Conservation (phyloP, 805 yeast genomes). For the Candida anglica region DNA sequence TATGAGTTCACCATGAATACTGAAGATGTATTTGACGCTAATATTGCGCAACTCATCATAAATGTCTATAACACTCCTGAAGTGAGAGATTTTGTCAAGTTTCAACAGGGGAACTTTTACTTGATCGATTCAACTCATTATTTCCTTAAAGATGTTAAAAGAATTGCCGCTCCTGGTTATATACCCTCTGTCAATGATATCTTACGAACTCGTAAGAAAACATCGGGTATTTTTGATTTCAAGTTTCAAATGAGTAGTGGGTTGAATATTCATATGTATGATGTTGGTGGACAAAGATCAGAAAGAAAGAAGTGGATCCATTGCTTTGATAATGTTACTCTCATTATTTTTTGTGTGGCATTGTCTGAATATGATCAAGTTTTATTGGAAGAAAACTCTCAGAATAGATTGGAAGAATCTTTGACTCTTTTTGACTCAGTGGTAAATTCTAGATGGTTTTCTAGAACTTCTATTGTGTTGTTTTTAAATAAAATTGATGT, state of each 20-base stretch:
- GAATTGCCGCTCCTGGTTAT: conserved; percentile 59
- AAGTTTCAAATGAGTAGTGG: conserved; percentile 66
- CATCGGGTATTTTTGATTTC: conserved; percentile 88
- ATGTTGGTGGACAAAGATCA: conserved; percentile 94
- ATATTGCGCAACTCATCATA: conserved; percentile 45
- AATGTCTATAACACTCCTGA: conserved; percentile 54
- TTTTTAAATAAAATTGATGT: conserved; percentile 89
- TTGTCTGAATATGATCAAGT: conserved; percentile 88
- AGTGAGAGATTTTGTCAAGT: conserved; percentile 53
- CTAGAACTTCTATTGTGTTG: conserved; percentile 78
- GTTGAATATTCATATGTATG: conserved; percentile 47
- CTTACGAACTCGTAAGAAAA: conserved; percentile 82
- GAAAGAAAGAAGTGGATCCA: conserved; percentile 98
- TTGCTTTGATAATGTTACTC: conserved; percentile 89
- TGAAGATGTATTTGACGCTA: conserved; percentile 47
- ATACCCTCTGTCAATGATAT: conserved; percentile 75
- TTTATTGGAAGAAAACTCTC: conserved; percentile 69
- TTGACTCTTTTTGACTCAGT: conserved; percentile 83
- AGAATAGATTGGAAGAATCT: conserved; percentile 77
- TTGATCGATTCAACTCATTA: conserved; percentile 82
- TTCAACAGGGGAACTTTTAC: conserved; percentile 67
- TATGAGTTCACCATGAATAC: conserved; percentile 53
- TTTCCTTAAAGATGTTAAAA: conserved; percentile 62
- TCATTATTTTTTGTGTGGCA: conserved; percentile 88
- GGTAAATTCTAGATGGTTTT: conserved; percentile 89